Evolutionary conservation across 2,329 filamentous ascomycete genomes (phyloP), one percentile per base, ranked within the genome.

Genomic region (Aspergillus brasiliensis): DNA sequence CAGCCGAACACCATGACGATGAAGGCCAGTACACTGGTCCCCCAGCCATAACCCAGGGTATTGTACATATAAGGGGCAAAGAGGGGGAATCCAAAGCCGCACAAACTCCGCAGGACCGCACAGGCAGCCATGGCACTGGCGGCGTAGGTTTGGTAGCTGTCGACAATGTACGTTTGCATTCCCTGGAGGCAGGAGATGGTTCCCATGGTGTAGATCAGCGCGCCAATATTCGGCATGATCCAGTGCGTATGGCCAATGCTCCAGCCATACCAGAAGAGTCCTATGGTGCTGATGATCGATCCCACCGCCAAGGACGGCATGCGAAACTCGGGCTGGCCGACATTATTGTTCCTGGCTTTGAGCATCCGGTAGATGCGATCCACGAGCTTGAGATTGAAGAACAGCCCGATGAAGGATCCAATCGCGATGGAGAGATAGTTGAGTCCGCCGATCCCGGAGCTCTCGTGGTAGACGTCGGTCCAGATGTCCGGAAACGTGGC

Each of bases 351-450:
- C 3, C 27, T 67, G 7, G 65, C 67, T 65, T 81, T 82, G 3
- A 84, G 71, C 2, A 62, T 69, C 10, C 74, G 71, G 65, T 84
- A 84, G 54, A 84, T 75, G 7, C 69, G 67, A 62, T 84, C 82
- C 66, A 81, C 83, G 8, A 83, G 53, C 0, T 75, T 79, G 3
- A 80, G 77, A 37, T 73, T 76, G 52, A 84, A 60, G 56, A 84
- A 79, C 0, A 80, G 75, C 3, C 82, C 86, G 0, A 82, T 67
- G 48, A 87, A 78, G 70, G 88, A 88, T 0, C 88, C 88, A 0
- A 88, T 47, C 0, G 83, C 85, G 42, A 86, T 81, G 8, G 86
- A 83, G 31, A 89, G 79, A 71, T 88, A 89, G 69, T 89, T 86
- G 0, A 89, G 71, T 0, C 84, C 84, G 11, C 82, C 85, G 15